Conservation (phyloP, 2,329 filamentous ascomycete genomes). For the Leptosphaerulina australis region DNA sequence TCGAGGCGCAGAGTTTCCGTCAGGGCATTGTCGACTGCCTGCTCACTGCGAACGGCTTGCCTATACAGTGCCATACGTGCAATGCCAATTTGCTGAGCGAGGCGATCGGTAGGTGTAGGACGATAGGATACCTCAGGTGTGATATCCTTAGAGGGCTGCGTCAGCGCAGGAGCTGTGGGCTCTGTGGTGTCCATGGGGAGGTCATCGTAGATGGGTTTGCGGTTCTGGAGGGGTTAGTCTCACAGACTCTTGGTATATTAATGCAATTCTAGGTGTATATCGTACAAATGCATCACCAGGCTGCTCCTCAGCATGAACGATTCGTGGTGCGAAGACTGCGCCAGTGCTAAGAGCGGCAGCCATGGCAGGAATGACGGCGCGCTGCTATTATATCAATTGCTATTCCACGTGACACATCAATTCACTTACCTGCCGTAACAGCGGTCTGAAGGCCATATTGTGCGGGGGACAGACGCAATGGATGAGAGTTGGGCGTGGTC, state of each 20-base stretch:
- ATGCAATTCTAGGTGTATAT: too few species aligned
- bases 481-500: slow-evolving; percentile 24
- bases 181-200: slow-evolving; percentile 47
- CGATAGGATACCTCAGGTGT: slow-evolving; percentile 37
- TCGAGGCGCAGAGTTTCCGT: slow-evolving; percentile 83
- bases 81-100: slow-evolving; percentile 80
- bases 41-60: slow-evolving; percentile 76
- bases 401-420: too few species aligned
- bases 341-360: slow-evolving; percentile 52
- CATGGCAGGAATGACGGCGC: slow-evolving; percentile 56
- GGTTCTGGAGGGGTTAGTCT: slow-evolving; percentile 32
- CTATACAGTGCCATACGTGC: slow-evolving; percentile 81
- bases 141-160: slow-evolving; percentile 41
- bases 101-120: slow-evolving; percentile 86
- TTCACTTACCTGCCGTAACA: slow-evolving; percentile 59
- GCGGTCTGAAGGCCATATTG: slow-evolving; percentile 60
- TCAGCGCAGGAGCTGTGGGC: slow-evolving; percentile 43
- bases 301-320: slow-evolving; percentile 56
- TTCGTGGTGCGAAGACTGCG: slow-evolving; percentile 55
- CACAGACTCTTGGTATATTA: neutral
- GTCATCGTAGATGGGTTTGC: slow-evolving; percentile 80
- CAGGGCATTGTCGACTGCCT: slow-evolving; percentile 81
- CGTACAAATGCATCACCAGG: slow-evolving; percentile 30
- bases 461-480: slow-evolving; percentile 41
- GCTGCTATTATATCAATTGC: slow-evolving; percentile 45